These are phyloP conservation scores for Kodamaea fungicola DNA, from an alignment of 1,139 yeast species.

Conservation along the genomic window DNA sequence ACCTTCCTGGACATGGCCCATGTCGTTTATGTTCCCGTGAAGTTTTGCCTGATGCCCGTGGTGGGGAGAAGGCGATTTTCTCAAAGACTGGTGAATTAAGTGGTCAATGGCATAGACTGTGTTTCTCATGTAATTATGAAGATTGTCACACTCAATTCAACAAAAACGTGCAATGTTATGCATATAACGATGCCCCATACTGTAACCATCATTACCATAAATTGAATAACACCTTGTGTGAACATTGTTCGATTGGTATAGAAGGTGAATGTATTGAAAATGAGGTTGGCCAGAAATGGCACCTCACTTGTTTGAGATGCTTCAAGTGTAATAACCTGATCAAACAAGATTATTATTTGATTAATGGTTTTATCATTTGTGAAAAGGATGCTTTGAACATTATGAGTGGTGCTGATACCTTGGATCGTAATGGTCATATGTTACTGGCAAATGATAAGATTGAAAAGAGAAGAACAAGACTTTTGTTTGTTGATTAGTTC, in stretches of 20 bases:
- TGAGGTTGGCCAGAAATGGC: constrained; percentile 65
- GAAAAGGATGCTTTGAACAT: constrained; percentile 39
- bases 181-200: constrained; percentile 71
- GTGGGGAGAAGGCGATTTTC: constrained; percentile 47
- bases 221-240: constrained; percentile 72
- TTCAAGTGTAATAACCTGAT: constrained; percentile 47
- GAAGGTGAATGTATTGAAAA: constrained; percentile 91
- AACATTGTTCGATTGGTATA: constrained; percentile 66
- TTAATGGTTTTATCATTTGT: constrained; percentile 51
- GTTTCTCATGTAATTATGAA: constrained; percentile 63
- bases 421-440: constrained; percentile 18
- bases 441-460: constrained; percentile 28
- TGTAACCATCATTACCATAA: constrained; percentile 81
- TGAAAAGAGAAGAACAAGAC: constrained; percentile 44
- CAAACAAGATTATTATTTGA: constrained; percentile 52
- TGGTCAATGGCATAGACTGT: constrained; percentile 92
- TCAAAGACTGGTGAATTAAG: constrained; percentile 78
- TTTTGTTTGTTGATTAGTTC: constrained; percentile 31
- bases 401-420: constrained; percentile 21
- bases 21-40: constrained; percentile 59
- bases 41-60: constrained; percentile 49
- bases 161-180: constrained; percentile 73
- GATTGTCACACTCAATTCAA: constrained; percentile 56
- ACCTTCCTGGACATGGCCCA: constrained; percentile 68
- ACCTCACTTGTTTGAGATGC: constrained; percentile 60